Percentiles rank a stretch among this genome's conserved stretches.
phyloP scores from a whole-genome alignment of 345 rosid genomes.

The Rhodamnia rubescens region DNA sequence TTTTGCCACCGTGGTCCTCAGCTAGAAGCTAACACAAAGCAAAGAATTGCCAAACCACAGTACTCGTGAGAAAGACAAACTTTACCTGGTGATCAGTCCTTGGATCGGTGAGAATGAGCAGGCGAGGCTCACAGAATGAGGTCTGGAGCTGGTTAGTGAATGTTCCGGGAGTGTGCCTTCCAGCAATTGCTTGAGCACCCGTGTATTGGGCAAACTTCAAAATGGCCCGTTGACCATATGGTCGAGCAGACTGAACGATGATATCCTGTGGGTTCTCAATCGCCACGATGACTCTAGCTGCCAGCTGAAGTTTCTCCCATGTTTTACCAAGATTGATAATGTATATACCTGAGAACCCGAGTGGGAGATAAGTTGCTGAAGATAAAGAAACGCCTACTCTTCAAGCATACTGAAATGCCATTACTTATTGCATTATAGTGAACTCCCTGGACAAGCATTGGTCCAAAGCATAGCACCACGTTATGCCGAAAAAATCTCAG shows the following conservation, averaged over 20 bases:
- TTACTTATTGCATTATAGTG: background rate
- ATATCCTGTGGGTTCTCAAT: slow-evolving; percentile 84
- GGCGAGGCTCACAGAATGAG: slow-evolving; percentile 80
- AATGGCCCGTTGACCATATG: slow-evolving; percentile 91
- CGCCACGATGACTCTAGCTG: slow-evolving; percentile 71
- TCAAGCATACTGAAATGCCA: background rate
- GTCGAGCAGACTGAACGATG: slow-evolving; percentile 95
- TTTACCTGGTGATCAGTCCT: slow-evolving; percentile 88
- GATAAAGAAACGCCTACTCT: background rate
- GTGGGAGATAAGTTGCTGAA: background rate
- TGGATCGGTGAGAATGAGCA: slow-evolving; percentile 80
- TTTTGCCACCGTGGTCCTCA: background rate
- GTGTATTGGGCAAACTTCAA: slow-evolving; percentile 86
- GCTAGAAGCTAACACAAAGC: background rate
- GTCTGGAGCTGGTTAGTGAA: slow-evolving; percentile 90
- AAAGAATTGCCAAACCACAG: background rate
- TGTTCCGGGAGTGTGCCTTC: slow-evolving; percentile 96
- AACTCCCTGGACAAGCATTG: background rate
- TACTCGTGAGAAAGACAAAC: background rate
- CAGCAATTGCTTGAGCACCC: slow-evolving; percentile 89
- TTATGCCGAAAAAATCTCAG: background rate
- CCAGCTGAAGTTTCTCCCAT: slow-evolving; percentile 76
- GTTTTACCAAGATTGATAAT: slow-evolving; percentile 87
- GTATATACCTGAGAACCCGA: slow-evolving; percentile 44
- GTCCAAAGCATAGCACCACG: background rate